A percentile compares a stretch with the other conserved stretches of the same genome.
Conservation (phyloP, 352 stramenopile species). For the Phytopythium kandeliae region DNA sequence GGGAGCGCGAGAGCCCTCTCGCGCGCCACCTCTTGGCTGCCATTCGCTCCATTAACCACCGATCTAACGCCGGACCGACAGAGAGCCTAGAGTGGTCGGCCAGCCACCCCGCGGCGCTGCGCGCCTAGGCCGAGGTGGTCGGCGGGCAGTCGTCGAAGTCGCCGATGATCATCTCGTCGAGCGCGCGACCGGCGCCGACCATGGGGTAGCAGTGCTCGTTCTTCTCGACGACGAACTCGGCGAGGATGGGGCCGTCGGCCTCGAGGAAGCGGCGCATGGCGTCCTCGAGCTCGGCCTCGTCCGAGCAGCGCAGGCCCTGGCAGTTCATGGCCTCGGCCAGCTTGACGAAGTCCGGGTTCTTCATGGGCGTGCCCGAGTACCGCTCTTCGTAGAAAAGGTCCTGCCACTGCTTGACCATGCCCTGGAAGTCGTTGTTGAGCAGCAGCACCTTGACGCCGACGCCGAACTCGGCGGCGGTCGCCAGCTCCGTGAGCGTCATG, state of each 20-base stretch:
- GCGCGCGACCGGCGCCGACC: constrained; percentile 86
- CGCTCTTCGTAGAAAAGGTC: constrained; percentile 95
- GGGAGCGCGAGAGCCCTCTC: background rate
- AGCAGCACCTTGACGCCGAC: constrained; percentile 95
- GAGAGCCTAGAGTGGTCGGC: too few relatives aligned
- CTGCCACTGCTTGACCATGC: constrained; percentile 98
- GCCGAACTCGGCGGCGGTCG: constrained; percentile 91
- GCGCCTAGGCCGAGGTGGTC: constrained; percentile 87
- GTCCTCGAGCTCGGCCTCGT: constrained; percentile 85
- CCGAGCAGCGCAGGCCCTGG: constrained; percentile 85
- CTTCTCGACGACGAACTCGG: constrained; percentile 93
- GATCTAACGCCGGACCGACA: background rate
- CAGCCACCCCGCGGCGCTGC: too few relatives aligned
- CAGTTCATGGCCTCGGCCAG: constrained; percentile 93
- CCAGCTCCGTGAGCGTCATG: constrained; percentile 96
- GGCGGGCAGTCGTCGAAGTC: constrained; percentile 92
- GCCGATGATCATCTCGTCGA: constrained; percentile 96
- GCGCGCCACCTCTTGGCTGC: constrained; percentile 3
- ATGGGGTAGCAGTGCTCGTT: constrained; percentile 94
- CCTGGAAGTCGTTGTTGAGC: constrained; percentile 96
- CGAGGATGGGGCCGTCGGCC: constrained; percentile 91
- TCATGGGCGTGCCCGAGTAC: constrained; percentile 88
- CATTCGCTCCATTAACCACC: constrained; percentile 4
- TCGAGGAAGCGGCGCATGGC: constrained; percentile 93
- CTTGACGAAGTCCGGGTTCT: constrained; percentile 93